Percentiles rank a stretch among this genome's conserved stretches.
Conservation (phyloP, 2,329 filamentous ascomycete genomes). For the Thielaviopsis musarum region DNA sequence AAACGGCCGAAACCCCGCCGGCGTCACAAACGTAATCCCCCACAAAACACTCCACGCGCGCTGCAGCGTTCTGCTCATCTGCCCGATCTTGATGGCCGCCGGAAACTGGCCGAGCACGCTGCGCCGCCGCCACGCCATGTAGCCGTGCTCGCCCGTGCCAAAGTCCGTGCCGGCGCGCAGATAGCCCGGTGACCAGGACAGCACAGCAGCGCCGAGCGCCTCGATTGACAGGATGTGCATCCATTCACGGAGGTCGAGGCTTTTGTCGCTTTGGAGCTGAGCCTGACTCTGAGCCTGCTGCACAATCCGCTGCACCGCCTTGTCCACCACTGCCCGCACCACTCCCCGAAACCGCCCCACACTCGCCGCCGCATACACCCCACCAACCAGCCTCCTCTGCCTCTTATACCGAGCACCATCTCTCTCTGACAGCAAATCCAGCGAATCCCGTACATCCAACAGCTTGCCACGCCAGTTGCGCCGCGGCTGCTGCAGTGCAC, state of each 20-base stretch:
- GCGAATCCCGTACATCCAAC: conserved; percentile 24
- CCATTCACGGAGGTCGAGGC: conserved; percentile 33
- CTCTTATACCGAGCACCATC: conserved; percentile 29
- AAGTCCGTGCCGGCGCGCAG: conserved; percentile 27
- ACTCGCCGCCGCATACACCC: conserved; percentile 27
- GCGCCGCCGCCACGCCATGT: conserved; percentile 34
- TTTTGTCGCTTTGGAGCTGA: conserved; percentile 15
- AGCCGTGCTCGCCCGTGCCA: conserved; percentile 30
- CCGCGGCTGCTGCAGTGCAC: conserved; percentile 25
- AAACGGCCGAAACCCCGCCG: conserved; percentile 27
- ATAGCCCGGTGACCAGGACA: conserved; percentile 36
- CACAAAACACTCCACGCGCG: conserved; percentile 26
- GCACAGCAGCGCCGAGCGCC: conserved; percentile 30
- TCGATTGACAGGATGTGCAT: conserved; percentile 42
- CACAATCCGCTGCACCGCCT: conserved; percentile 15
- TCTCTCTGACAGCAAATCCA: conserved; percentile 34
- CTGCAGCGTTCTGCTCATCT: conserved; percentile 21
- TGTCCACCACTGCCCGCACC: conserved; percentile 25
- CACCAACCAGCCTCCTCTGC: conserved; percentile 32
- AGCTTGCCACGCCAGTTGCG: conserved; percentile 23
- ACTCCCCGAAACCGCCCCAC: conserved; percentile 25
- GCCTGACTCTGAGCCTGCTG: too few species aligned
- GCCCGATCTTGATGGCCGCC: conserved; percentile 20
- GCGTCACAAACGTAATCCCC: conserved; percentile 28
- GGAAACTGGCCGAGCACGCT: conserved; percentile 36